Conservation (phyloP, 139 green algal species). For the Auxenochlorella protothecoides region DNA sequence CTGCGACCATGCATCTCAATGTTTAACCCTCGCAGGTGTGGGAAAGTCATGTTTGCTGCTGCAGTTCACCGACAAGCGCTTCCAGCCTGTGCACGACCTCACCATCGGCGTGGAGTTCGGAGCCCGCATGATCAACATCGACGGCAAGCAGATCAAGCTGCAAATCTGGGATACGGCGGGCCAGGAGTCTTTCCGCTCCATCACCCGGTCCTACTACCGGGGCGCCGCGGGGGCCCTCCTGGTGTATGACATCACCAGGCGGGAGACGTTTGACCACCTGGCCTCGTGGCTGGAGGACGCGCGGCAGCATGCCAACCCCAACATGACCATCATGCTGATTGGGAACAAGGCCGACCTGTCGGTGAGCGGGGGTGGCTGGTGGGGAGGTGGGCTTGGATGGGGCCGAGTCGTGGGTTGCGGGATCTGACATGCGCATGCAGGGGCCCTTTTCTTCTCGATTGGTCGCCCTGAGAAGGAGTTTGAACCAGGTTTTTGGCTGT, state of each 20-base stretch:
- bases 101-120: conserved; percentile 55
- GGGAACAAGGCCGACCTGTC: conserved; percentile 97
- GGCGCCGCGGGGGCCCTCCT: conserved; percentile 96
- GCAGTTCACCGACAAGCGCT: conserved; percentile 99
- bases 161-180: conserved; percentile 96
- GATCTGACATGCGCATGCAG: no score
- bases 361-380: conserved; percentile 25
- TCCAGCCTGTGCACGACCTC: conserved; percentile 79
- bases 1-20: no score
- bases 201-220: conserved; percentile 96
- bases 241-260: conserved; percentile 98
- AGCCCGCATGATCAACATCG: conserved; percentile 97
- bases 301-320: conserved; percentile 95
- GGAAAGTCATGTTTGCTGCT: conserved; percentile 99
- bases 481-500: no score
- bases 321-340: conserved; percentile 99
- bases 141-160: conserved; percentile 97
- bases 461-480: no score
- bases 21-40: conserved; percentile 63
- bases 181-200: conserved; percentile 93
- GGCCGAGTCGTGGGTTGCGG: no score
- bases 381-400: no score
- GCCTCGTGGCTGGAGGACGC: conserved; percentile 97
- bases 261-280: conserved; percentile 97
- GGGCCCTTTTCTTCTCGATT: no score